phyloP scores from a whole-genome alignment of 2,329 filamentous ascomycete species.

The Aureobasidium sp. region DNA sequence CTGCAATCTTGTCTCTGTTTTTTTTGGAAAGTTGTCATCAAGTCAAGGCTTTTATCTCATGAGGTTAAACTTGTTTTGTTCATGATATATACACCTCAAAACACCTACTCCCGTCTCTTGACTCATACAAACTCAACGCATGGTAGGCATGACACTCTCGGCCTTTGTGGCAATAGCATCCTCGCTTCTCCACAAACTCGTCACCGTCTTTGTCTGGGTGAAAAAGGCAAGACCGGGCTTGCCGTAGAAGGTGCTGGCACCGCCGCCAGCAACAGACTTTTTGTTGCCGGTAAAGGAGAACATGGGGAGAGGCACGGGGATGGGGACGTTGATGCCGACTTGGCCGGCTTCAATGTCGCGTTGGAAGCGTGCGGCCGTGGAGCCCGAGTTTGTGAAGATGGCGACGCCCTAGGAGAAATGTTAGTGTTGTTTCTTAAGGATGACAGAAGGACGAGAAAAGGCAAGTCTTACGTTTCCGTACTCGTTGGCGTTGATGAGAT shows the following conservation, averaged over 20 bases:
- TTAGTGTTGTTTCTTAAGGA: neutral
- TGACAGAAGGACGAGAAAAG: too few species aligned
- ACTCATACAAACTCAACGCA: neutral
- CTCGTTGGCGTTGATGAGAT: slow-evolving; percentile 76
- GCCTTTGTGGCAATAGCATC: slow-evolving; percentile 83
- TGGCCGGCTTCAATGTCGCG: slow-evolving; percentile 77
- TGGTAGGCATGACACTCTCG: slow-evolving; percentile 77
- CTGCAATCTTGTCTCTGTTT: too few species aligned
- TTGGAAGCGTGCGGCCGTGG: slow-evolving; percentile 72
- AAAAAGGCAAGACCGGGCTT: slow-evolving; percentile 90
- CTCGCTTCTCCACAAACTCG: slow-evolving; percentile 77
- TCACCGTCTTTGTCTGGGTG: slow-evolving; percentile 97
- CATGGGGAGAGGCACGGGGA: slow-evolving; percentile 59
- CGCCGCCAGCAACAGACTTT: slow-evolving; percentile 85
- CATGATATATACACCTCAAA: neutral
- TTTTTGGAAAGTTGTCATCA: too few species aligned
- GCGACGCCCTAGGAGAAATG: slow-evolving; percentile 50
- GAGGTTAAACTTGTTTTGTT: neutral
- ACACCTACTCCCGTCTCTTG: neutral
- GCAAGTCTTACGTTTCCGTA: slow-evolving; percentile 57
- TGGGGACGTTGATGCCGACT: slow-evolving; percentile 79
- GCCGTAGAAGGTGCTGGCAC: slow-evolving; percentile 91
- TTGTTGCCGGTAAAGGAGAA: slow-evolving; percentile 64
- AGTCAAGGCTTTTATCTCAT: neutral
- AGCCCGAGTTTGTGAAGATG: slow-evolving; percentile 73